These are phyloP conservation scores for Amanita pseudoporphyria DNA, from an alignment of 768 basidiomycete genomes.

Conservation along the genomic window DNA sequence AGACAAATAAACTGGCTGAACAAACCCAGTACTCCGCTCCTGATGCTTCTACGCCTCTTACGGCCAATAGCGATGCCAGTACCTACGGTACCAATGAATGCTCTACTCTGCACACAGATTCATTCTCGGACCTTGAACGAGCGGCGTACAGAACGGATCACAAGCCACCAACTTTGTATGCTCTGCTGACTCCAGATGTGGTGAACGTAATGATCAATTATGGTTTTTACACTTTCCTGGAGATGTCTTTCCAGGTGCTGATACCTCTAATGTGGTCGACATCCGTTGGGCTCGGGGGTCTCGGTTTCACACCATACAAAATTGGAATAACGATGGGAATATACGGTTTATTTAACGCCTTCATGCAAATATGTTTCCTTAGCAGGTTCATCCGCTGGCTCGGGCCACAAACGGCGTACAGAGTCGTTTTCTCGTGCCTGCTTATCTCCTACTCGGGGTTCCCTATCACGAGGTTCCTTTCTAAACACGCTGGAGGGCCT, in stretches of 20 bases:
- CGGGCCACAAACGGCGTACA: constrained; percentile 32
- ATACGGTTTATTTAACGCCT: constrained; percentile 41
- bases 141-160: not conserved
- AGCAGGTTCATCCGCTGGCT: constrained; percentile 32
- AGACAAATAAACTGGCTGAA: not conserved
- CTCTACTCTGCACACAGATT: not conserved
- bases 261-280: constrained; percentile 32
- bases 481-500: not conserved
- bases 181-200: not conserved
- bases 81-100: not conserved
- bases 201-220: not conserved
- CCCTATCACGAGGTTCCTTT: constrained; percentile 8
- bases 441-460: constrained; percentile 12
- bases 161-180: not conserved
- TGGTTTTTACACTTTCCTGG: not conserved
- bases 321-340: constrained; percentile 45
- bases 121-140: not conserved
- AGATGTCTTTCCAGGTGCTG: not conserved
- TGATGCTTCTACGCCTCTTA: not conserved
- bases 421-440: constrained; percentile 20
- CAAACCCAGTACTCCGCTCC: not conserved
- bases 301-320: constrained; percentile 38
- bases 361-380: constrained; percentile 41
- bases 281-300: constrained; percentile 42
- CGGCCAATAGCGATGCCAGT: not conserved